Evolutionary conservation across 2,329 filamentous ascomycete genomes (phyloP).

Genomic region (Fusarium mexicanum): DNA sequence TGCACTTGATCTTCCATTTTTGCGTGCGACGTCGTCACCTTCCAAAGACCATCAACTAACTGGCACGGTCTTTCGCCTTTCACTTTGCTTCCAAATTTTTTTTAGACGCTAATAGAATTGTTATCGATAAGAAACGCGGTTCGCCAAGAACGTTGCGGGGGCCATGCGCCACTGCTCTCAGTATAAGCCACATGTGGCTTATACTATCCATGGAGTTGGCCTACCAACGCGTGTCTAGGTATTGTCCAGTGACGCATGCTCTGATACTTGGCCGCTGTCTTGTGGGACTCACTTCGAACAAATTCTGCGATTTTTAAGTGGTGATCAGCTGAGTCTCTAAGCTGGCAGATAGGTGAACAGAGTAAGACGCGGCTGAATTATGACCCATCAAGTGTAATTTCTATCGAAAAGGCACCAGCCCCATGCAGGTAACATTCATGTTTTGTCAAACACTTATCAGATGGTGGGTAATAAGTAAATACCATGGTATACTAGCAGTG

Average conservation of each 20-base stretch:
- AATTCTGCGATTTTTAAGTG: not conserved
- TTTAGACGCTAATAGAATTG: not conserved
- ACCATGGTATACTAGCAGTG: not conserved
- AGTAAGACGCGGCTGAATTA: constrained; percentile 2
- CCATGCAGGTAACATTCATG: not conserved
- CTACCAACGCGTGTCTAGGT: constrained; percentile 4
- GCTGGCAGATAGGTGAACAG: too few species aligned
- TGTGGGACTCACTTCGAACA: not conserved
- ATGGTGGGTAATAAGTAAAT: not conserved
- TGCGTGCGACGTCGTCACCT: constrained; percentile 44
- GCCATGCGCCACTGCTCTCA: not conserved
- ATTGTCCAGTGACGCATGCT: constrained; percentile 15
- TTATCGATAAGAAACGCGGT: constrained; percentile 35
- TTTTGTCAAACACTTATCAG: not conserved
- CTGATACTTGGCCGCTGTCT: not conserved
- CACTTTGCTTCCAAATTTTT: constrained; percentile 7
- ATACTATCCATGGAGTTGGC: not conserved
- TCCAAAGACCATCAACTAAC: constrained; percentile 33
- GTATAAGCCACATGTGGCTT: constrained; percentile 13
- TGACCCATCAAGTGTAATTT: not conserved
- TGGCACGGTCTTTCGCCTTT: constrained; percentile 16
- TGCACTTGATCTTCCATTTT: constrained; percentile 86
- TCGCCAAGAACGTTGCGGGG: not conserved
- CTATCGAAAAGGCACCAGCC: not conserved
- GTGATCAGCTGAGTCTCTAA: too few species aligned